Percentiles rank a stretch among this genome's conserved stretches.
These are phyloP conservation scores for Leptographium wingfieldii DNA, from an alignment of 2,329 filamentous ascomycete genomes.

Conservation along the genomic window DNA sequence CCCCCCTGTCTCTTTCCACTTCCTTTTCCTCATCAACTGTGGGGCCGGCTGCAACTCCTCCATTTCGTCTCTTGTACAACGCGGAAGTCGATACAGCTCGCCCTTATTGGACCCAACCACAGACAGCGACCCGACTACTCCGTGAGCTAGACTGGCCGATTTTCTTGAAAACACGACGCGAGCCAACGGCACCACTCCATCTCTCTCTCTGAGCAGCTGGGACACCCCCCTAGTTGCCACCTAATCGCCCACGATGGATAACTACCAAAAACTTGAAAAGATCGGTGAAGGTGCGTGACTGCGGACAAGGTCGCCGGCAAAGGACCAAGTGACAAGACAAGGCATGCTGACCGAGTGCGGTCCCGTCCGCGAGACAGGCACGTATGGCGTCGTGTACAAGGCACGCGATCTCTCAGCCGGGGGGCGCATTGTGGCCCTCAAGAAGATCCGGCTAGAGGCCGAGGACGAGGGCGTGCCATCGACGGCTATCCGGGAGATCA, in stretches of 20 bases:
- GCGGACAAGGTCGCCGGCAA: no score
- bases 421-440: constrained; percentile 74
- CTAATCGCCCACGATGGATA: constrained; percentile 49
- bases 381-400: constrained; percentile 88
- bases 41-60: no score
- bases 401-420: constrained; percentile 66
- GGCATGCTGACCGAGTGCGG: no score
- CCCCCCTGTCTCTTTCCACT: no score
- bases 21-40: background rate
- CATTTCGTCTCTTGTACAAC: no score
- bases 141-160: background rate
- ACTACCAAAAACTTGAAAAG: constrained; percentile 88
- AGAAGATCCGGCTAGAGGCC: constrained; percentile 85
- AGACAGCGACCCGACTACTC: background rate
- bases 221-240: no score
- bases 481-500: constrained; percentile 85
- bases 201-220: no score
- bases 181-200: no score
- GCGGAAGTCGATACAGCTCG: no score
- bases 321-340: no score
- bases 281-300: constrained; percentile 62
- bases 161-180: background rate
- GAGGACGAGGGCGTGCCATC: constrained; percentile 85
- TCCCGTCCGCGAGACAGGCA: constrained; percentile 39
- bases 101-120: no score